Evolutionary conservation across 164 flowering plant species (phyloP), one percentile per base, ranked within the genome.

Genomic region (Cinnamomum chago): DNA sequence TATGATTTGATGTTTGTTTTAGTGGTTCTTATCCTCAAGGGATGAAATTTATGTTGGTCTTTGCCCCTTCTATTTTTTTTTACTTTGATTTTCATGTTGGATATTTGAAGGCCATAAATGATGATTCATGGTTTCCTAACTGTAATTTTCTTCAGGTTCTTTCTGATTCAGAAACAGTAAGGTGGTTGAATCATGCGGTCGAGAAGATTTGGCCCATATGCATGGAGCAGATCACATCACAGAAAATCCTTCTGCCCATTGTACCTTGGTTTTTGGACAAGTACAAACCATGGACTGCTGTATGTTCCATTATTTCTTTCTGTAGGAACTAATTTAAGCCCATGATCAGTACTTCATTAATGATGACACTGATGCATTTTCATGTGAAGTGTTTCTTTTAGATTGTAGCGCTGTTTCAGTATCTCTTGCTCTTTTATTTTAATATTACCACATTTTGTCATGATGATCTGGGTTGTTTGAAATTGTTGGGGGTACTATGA

Each of bases 211-310:
- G 99, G 99, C 95, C 94, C 2, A 71, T 96, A 55, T 96, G 95
- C 78, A 87, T 96, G 93, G 97, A 96, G 72, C 84, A 89, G 64
- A 94, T 96, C 81, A 86, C 86, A 51, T 96, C 99, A 13, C 93
- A 96, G 87, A 91, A 87, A 79, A 78, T 96, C 76, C 87, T 96
- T 18, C 90, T 91, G 9, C 95, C 97, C 0, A 91, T 96, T 33
- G 78, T 94, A 58, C 98, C 99, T 73, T 96, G 99, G 99, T 96
- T 96, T 85, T 77, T 96, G 85, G 87, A 96, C 27, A 96, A 94
- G 85, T 96, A 89, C 84, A 96, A 94, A 76, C 99, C 99, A 10
- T 96, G 99, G 99, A 91, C 97, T 73, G 98, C 89, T 73, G 99
- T 96, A 95, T 73, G 94, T 20, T 77, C 67, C 80, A 69, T 58